A percentile compares a stretch with the other conserved stretches of the same genome.
Conservation (phyloP, 2,329 filamentous ascomycete genomes). For the Sporothrix inflata region DNA sequence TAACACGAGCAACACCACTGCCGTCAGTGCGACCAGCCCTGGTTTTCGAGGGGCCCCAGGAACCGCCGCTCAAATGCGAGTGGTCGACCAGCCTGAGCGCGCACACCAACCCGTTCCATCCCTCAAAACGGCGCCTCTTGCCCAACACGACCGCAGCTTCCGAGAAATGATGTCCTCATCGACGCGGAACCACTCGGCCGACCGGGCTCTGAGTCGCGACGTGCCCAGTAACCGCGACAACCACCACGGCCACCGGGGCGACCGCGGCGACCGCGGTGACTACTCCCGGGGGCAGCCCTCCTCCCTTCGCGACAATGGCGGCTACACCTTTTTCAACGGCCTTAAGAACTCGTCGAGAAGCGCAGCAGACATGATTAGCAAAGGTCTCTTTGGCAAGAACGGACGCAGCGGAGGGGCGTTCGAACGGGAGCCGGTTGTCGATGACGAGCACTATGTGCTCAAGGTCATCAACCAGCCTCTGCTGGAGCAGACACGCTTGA, state of each 20-base stretch:
- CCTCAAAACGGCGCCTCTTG: conserved; percentile 65
- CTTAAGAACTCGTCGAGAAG: conserved; percentile 72
- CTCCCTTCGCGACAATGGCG: conserved; percentile 63
- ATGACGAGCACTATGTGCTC: conserved; percentile 81
- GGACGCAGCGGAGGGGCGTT: conserved; percentile 70
- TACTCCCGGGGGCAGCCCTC: conserved; percentile 53
- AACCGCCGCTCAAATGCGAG: conserved; percentile 30
- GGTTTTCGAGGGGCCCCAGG: conserved; percentile 32
- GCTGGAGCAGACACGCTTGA: conserved; percentile 85
- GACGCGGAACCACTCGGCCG: conserved; percentile 71
- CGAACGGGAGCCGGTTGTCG: conserved; percentile 67
- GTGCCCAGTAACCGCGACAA: conserved; percentile 47
- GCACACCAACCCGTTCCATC: conserved; percentile 44
- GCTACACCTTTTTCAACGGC: conserved; percentile 69
- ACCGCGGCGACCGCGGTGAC: conserved; percentile 19
- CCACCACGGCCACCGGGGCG: conserved; percentile 31
- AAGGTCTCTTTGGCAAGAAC: conserved; percentile 80
- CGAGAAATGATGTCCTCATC: conserved; percentile 69
- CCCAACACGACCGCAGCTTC: conserved; percentile 66
- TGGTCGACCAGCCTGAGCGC: conserved; percentile 44
- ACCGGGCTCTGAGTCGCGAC: conserved; percentile 59
- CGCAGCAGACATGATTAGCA: conserved; percentile 79
- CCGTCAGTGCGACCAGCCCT: conserved; percentile 24
- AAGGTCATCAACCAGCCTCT: conserved; percentile 85
- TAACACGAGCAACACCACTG: conserved; percentile 21